Percentiles rank a stretch among this genome's conserved stretches.
These are phyloP conservation scores for Candida pseudofarinosa DNA, from an alignment of 805 yeast genomes.

Conservation along the genomic window DNA sequence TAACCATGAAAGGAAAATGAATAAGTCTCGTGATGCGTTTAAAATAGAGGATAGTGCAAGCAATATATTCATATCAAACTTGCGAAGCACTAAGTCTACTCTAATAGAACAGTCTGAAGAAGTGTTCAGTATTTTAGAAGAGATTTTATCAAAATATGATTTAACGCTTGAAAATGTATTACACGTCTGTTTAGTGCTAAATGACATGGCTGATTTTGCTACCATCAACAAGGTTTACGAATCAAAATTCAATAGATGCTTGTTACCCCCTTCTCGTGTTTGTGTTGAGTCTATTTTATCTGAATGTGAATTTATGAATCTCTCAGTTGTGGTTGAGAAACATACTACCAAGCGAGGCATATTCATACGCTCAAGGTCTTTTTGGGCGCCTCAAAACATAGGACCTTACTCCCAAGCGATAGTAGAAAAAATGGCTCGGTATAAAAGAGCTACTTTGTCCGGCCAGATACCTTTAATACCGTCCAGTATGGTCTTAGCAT, in stretches of 20 bases:
- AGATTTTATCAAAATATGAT: slow-evolving; percentile 23
- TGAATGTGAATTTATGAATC: slow-evolving; percentile 35
- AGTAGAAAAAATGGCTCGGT: slow-evolving; percentile 33
- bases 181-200: slow-evolving; percentile 55
- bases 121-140: slow-evolving; percentile 44
- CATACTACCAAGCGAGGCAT: slow-evolving; percentile 54
- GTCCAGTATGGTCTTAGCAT: slow-evolving; percentile 50
- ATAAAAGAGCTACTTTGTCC: slow-evolving; percentile 58
- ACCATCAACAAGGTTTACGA: slow-evolving; percentile 60
- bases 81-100: slow-evolving; percentile 16
- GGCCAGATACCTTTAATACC: slow-evolving; percentile 93
- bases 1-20: not conserved
- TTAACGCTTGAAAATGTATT: slow-evolving; percentile 47
- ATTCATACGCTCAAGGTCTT: slow-evolving; percentile 89
- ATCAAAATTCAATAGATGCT: slow-evolving; percentile 48
- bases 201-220: slow-evolving; percentile 62
- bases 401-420: slow-evolving; percentile 95
- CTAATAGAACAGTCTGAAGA: slow-evolving; percentile 41
- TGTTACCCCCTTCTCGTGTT: slow-evolving; percentile 81
- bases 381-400: slow-evolving; percentile 98
- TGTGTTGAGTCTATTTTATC: slow-evolving; percentile 67
- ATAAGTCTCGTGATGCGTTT: not conserved
- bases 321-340: slow-evolving; percentile 56
- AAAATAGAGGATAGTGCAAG: not conserved
- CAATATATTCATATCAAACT: slow-evolving; percentile 26